Evolutionary conservation across 1,284 basidiomycete species (phyloP), one percentile per base, ranked within the genome.

Genomic region (Cutaneotrichosporon sp.): DNA sequence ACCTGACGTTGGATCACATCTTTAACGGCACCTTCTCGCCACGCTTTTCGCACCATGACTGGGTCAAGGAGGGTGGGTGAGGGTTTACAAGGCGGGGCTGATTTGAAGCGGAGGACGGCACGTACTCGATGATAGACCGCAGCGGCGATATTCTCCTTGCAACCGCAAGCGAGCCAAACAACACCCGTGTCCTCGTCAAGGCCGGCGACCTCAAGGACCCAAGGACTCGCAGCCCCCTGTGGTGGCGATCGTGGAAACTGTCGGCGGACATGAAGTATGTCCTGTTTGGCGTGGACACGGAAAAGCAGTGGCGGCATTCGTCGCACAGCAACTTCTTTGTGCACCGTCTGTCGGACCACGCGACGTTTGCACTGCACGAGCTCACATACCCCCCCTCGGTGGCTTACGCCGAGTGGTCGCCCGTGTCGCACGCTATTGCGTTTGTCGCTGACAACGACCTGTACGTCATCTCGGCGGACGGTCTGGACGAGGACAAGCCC

Each of bases 231-330:
- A 65, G 71, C 14, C 64, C 66, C 1, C 74, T 96, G 36, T 20
- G 42, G 18, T 85, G 82, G 77, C 64, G 75, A 1, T 72, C 76
- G 9, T 96, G 90, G 88, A 80, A 83, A 62, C 79, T 93, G 13
- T 93, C 90, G 2, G 80, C 88, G 3, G 90, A 96, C 70, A 86
- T 89, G 84, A 82, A 87, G 66, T 87, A 87, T 71, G 80, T 96
- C 54, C 81, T 96, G 23, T 76, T 96, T 54, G 85, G 87, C 67
- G 78, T 87, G 1, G 78, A 90, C 66, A 76, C 81, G 60, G 71
- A 75, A 52, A 91, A 93, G 83, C 89, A 93, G 84, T 98, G 93
- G 91, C 81, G 94, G 35, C 82, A 87, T 71, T 96, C 91, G 8
- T 85, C 83, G 49, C 86, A 87, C 67, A 85, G 85, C 20, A 93